Base-by-base conservation (phyloP, 129 eudicot genomes). In the Lonicera japonica region DNA sequence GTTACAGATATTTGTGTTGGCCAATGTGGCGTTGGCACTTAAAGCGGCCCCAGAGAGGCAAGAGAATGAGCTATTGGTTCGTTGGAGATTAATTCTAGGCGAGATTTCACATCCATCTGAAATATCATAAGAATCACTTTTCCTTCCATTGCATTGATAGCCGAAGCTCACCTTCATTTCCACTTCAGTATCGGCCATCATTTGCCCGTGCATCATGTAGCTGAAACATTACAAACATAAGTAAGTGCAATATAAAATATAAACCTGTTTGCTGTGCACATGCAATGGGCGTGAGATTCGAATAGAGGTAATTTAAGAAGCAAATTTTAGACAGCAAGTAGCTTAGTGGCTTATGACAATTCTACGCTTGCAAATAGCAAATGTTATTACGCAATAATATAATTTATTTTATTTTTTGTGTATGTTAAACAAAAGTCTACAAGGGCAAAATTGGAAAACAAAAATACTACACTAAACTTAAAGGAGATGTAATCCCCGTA, bases 41-140 rank as follows among this genome's bases (percentile, higher is more conserved):
- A 92, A 70, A 22, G 98, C 98, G 16, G 98, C 98, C 21, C 98
- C 98, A 5, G 95, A 84, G 25, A 92, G 83, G 75, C 98, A 87
- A 38, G 95, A 79, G 60, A 92, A 92, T 15, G 96, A 92, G 45
- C 95, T 78, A 55, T 50, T 80, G 29, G 90, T 78, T 77, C 90
- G 69, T 62, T 25, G 56, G 55, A 85, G 81, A 59, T 68, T 77
- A 52, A 69, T 57, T n/a, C 76, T 77, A 1, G 83, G 54, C 13
- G 87, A 82, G 61, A 70, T 80, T 51, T 77, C 88, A n/a, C 66
- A 77, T 46, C 76, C 92, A 17, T 69, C 63, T 1, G 90, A 47
- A 53, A 56, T 53, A 5, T 77, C 77, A 60, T 10, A 24, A 43
- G 66, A 56, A 58, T 29, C 53, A 34, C 46, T 63, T 16, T 63